Evolutionary conservation across 345 rosid genomes (phyloP).

Genomic region (Garcia nutans): DNA sequence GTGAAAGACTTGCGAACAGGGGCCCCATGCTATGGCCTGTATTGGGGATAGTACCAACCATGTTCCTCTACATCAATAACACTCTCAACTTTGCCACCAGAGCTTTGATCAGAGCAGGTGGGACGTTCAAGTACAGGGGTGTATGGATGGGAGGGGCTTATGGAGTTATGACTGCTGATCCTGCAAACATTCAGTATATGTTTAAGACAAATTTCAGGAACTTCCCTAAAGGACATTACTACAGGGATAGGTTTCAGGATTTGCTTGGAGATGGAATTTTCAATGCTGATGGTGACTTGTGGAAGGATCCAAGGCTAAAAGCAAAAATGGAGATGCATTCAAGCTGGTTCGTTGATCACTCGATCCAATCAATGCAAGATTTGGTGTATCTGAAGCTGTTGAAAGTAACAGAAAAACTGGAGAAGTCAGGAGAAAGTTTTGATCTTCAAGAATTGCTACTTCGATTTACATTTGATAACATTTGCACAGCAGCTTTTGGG

Average conservation of each 20-base stretch:
- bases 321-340: conserved; percentile 68
- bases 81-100: conserved; percentile 40
- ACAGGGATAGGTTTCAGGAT: conserved; percentile 55
- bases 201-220: conserved; percentile 65
- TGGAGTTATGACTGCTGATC: conserved; percentile 55
- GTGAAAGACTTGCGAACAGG: conserved; percentile 48
- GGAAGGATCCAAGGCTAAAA: conserved; percentile 63
- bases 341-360: conserved; percentile 46
- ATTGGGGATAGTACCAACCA: conserved; percentile 49
- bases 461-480: conserved; percentile 73
- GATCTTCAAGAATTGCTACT: conserved; percentile 77
- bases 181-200: conserved; percentile 60
- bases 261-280: conserved; percentile 75
- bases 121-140: conserved; percentile 52
- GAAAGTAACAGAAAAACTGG: conserved; percentile 40
- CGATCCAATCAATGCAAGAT: conserved; percentile 44
- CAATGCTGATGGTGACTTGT: conserved; percentile 53
- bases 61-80: conserved; percentile 32
- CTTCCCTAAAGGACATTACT: conserved; percentile 70
- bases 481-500: conserved; percentile 65
- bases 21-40: conserved; percentile 69
- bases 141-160: conserved; percentile 52
- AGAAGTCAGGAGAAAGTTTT: conserved; percentile 36
- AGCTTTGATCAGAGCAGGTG: conserved; percentile 44
- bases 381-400: conserved; percentile 58